Conservation (phyloP, 805 yeast genomes). For the Sporopachydermia quercuum region DNA sequence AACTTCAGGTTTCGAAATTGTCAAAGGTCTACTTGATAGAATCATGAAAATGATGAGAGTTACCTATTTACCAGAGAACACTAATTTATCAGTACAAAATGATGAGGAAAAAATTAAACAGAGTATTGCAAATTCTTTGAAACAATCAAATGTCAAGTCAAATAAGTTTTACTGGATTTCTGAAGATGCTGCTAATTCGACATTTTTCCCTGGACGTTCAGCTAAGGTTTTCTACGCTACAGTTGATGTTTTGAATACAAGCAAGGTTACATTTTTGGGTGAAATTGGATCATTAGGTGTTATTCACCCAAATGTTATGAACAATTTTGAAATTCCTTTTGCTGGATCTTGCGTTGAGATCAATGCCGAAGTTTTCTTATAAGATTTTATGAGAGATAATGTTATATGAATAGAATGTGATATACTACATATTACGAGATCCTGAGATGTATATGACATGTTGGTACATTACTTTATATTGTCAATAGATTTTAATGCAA, state of each 20-base stretch:
- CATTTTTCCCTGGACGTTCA: constrained; percentile 95
- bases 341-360: constrained; percentile 89
- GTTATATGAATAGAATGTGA: too few species aligned
- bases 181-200: constrained; percentile 47
- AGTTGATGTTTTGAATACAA: constrained; percentile 21
- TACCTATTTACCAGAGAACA: constrained; percentile 16
- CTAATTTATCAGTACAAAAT: neutral
- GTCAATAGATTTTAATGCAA: too few species aligned
- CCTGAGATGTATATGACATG: too few species aligned
- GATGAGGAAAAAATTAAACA: neutral
- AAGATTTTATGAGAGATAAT: too few species aligned
- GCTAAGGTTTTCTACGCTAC: constrained; percentile 72
- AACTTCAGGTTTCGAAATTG: constrained; percentile 84
- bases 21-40: constrained; percentile 90
- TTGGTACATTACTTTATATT: too few species aligned
- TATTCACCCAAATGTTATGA: constrained; percentile 87
- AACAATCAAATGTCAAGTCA: neutral
- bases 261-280: constrained; percentile 19
- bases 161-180: constrained; percentile 51
- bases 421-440: too few species aligned
- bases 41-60: constrained; percentile 93
- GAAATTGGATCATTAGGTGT: constrained; percentile 84
- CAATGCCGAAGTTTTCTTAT: constrained; percentile 77
- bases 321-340: constrained; percentile 75
- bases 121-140: neutral